These are phyloP conservation scores for Schizothecium vesticola DNA, from an alignment of 495 filamentous ascomycete genomes.

Conservation along the genomic window DNA sequence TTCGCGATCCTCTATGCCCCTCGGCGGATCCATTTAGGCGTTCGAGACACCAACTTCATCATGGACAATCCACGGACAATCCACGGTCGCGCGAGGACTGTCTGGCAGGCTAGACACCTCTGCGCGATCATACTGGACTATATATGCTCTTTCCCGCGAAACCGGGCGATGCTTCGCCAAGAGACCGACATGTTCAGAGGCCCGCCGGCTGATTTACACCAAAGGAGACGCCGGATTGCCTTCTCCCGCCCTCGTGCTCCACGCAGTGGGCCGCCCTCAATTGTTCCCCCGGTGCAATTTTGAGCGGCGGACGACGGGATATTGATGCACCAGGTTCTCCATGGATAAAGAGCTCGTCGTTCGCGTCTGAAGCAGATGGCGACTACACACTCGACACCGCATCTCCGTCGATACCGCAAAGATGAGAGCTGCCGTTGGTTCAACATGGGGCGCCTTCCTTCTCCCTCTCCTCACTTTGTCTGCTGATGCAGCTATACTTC, in stretches of 20 bases:
- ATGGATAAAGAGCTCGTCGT: neutral
- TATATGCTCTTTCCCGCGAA: no score
- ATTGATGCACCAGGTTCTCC: no score
- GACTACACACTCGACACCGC: neutral
- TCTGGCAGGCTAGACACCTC: no score
- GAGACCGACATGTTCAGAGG: neutral
- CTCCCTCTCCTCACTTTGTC: constrained; percentile 4
- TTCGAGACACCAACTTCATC: neutral
- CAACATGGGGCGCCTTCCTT: neutral
- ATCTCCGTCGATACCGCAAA: neutral
- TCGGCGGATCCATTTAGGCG: no score
- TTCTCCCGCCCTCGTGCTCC: neutral
- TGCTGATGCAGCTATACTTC: constrained; percentile 25
- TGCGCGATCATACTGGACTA: no score
- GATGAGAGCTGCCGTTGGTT: no score
- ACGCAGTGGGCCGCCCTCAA: neutral
- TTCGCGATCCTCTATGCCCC: no score
- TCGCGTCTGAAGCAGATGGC: neutral
- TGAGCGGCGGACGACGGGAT: neutral
- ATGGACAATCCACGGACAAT: neutral
- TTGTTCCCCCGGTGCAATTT: neutral
- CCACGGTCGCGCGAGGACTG: no score
- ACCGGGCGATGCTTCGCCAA: no score
- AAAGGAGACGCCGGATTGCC: neutral
- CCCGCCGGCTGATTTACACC: neutral